Evolutionary conservation across 495 filamentous ascomycete species (phyloP).

Genomic region (Xylaria grammica): DNA sequence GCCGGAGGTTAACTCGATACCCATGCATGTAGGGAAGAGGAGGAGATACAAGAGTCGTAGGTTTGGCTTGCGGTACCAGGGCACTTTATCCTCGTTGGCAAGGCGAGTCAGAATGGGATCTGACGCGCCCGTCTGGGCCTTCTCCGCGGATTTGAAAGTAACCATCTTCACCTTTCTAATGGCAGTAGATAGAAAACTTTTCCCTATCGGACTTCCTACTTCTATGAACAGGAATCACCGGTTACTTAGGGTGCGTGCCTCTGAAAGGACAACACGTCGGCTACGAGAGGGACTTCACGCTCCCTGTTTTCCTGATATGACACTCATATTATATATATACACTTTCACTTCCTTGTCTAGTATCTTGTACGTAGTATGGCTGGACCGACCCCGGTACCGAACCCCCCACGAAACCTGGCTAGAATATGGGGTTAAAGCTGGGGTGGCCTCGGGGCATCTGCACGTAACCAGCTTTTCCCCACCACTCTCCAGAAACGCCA

Average conservation of each 20-base stretch:
- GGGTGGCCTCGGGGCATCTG: background rate
- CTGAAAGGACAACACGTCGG: background rate
- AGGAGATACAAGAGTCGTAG: conserved; percentile 66
- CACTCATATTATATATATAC: too few relatives aligned
- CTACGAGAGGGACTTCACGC: background rate
- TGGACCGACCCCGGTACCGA: background rate
- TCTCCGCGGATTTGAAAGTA: conserved; percentile 19
- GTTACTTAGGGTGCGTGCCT: background rate
- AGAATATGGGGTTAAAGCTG: conserved; percentile 13
- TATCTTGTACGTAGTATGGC: too few relatives aligned
- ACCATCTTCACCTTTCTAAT: conserved; percentile 16
- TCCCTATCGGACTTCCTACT: background rate
- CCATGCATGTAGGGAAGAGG: conserved; percentile 67
- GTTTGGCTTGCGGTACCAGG: conserved; percentile 69
- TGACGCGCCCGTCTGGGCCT: conserved; percentile 34
- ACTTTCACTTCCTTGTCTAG: too few relatives aligned
- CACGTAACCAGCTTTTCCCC: background rate
- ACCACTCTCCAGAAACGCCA: background rate
- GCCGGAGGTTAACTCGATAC: conserved; percentile 70
- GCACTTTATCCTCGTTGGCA: conserved; percentile 54
- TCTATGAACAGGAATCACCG: background rate
- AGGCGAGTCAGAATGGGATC: conserved; percentile 51
- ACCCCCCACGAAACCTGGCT: background rate
- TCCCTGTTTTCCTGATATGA: too few relatives aligned
- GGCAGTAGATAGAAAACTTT: background rate